Evolutionary conservation across 1,284 basidiomycete species (phyloP), one percentile per base, ranked within the genome.

Genomic region (Schizophyllum commune): DNA sequence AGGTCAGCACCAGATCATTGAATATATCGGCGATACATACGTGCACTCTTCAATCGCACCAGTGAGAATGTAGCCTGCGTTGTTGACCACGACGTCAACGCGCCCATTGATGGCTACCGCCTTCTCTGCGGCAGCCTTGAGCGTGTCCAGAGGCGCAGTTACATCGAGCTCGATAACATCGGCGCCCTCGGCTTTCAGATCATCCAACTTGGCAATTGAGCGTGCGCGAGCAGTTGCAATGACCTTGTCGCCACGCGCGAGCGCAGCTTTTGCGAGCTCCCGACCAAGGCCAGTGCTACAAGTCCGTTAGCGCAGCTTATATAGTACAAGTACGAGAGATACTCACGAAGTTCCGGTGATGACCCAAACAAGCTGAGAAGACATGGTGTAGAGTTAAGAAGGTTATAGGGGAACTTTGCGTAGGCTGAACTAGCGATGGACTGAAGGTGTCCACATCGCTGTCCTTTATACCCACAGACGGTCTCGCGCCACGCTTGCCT

Each of bases 1-100:
- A 2, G 39, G 39, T 32, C 27, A 13, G 32, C 47, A 2, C 6
- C 1, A 20, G 21, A 51, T 5, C 11, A 11, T 1, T 20, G 57
- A 33, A 15, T 13, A 13, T 2, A 2, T 47, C 8, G 9, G 32
- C 3, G 8, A 32, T 4, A 55, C 51, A 21, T 56, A 61, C 58
- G 58, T 60, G 57, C 47, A 51, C 20, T 58, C 57, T 5, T 58
- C 57, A 17, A 58, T 15, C 11, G 57, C 51, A 4, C 58, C 52
- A 5, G 58, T 57, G 11, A 58, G 59, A 20, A 54, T 61, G 32
- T 61, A 62, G 20, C 64, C 64, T 4, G 64, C 71, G 56, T 72
- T 73, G 60, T 72, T 73, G 22, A 72, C 69, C 13, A 73, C 59
- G 5, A 72, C 70, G 58, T 73, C 71, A 39, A 73, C 61, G 2